These are phyloP conservation scores for Aspergillus sp. DNA, from an alignment of 2,329 filamentous ascomycete genomes.

Conservation along the genomic window DNA sequence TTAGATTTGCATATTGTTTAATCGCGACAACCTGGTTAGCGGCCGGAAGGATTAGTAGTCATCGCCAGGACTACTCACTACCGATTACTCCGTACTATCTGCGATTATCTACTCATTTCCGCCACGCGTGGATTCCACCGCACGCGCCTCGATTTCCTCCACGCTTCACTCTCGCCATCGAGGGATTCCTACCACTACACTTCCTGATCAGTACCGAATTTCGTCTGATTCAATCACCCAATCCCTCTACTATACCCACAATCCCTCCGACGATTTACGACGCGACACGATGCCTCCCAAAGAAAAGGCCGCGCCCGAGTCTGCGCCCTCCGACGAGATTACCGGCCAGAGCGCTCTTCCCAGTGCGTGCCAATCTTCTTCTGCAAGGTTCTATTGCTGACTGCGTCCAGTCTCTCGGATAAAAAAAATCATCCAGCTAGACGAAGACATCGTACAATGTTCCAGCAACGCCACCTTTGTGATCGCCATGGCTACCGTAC, in stretches of 20 bases:
- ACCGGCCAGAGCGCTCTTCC: conserved; percentile 84
- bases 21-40: not conserved
- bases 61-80: not conserved
- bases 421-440: conserved; percentile 89
- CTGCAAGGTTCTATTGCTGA: not conserved
- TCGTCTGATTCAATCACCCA: not conserved
- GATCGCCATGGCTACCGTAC: conserved; percentile 83
- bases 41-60: not conserved
- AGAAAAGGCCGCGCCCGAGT: conserved; percentile 67
- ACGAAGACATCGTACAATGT: conserved; percentile 80
- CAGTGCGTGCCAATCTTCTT: conserved; percentile 55
- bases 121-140: conserved; percentile 8
- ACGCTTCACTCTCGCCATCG: not conserved
- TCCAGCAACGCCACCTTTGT: conserved; percentile 94
- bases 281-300: conserved; percentile 75
- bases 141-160: conserved; percentile 3
- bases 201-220: not conserved
- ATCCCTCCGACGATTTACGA: not conserved
- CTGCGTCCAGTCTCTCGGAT: conserved; percentile 75
- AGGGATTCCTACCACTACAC: not conserved
- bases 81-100: not conserved
- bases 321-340: conserved; percentile 70
- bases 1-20: not conserved
- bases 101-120: not conserved
- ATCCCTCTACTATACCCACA: not conserved